Evolutionary conservation across 495 filamentous ascomycete species (phyloP), one percentile per base, ranked within the genome.

Genomic region (Penicillium goetzii): DNA sequence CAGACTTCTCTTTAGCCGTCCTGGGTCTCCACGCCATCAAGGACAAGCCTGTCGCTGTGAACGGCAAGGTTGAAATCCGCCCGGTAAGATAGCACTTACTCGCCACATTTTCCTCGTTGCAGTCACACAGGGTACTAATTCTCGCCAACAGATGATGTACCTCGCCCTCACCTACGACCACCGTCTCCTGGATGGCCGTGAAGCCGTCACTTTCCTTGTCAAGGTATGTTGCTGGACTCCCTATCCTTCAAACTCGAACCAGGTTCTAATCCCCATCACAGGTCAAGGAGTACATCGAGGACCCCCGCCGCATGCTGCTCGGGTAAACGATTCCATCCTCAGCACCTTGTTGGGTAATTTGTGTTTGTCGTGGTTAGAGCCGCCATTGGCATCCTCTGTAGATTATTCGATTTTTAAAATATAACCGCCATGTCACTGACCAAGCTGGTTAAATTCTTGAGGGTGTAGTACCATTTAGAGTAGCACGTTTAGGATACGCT

Each of bases 21-120:
- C 84, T 99, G 60, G 95, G 95, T 59, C 88, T 99, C n/a, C 95
- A 99, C 76, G 92, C 94, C 32, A 97, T 97, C 76, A 98, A 98
- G 83, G 93, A 99, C 43, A 93, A 90, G 71, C 86, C 94, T 1
- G 90, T 97, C 40, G 93, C 82, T 28, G 79, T 98, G 45, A 92
- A 97, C 70, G 95, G 96, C 54, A 92, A 97, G 80, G 77, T 98
- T 43, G 94, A 96, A 72, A 90, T 97, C 65, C 87, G 95, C 63
- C 95, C 96, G 26, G 88, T 90, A 79, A 62, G 84, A 73, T 51
- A n/a, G 28, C 15, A 14, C n/a, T 21, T 43, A 2, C 25, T 14
- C 19, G n/a, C 17, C 15, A 12, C n/a, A 30, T 28, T 17, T 33
- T 10, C 25, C 25, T 4, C 10, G 26, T 61, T 45, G 45, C 45